Evolutionary conservation across 192 early-diverging fungal genomes (phyloP).

Genomic region (Podila verticillata): DNA sequence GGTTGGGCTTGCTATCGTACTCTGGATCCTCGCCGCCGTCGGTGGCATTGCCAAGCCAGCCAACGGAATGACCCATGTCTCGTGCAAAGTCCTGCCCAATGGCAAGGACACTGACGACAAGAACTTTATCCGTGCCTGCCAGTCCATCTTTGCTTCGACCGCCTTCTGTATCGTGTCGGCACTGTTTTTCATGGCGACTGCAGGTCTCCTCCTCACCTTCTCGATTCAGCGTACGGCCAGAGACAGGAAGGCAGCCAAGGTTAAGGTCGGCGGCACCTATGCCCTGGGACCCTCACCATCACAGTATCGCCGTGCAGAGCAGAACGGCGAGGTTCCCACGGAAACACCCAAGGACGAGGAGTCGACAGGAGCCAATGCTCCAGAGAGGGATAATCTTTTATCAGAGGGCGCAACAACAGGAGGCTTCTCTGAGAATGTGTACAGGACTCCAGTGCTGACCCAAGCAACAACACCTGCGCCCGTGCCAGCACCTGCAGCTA

Average conservation of each 20-base stretch:
- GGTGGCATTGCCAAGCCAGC: constrained; percentile 49
- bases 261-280: constrained; percentile 39
- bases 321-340: constrained; percentile 1
- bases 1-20: constrained; percentile 36
- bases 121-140: constrained; percentile 45
- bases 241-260: constrained; percentile 37
- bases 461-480: constrained; percentile 3
- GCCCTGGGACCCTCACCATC: constrained; percentile 41
- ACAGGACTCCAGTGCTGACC: constrained; percentile 22
- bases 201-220: constrained; percentile 24
- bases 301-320: constrained; percentile 28
- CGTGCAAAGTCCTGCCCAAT: constrained; percentile 38
- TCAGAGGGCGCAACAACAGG: not conserved
- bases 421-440: constrained; percentile 25
- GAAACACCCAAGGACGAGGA: constrained; percentile 34
- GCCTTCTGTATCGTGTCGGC: constrained; percentile 41
- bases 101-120: constrained; percentile 36
- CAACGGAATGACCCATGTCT: constrained; percentile 25
- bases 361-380: not conserved
- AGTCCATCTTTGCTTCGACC: constrained; percentile 47
- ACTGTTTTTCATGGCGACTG: constrained; percentile 38
- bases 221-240: constrained; percentile 27
- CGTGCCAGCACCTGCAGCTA: constrained; percentile 14
- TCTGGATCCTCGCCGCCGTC: constrained; percentile 37
- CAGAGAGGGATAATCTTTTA: not conserved